These are phyloP conservation scores for Rhizophora apiculata DNA, from an alignment of 345 rosid genomes.

Conservation along the genomic window DNA sequence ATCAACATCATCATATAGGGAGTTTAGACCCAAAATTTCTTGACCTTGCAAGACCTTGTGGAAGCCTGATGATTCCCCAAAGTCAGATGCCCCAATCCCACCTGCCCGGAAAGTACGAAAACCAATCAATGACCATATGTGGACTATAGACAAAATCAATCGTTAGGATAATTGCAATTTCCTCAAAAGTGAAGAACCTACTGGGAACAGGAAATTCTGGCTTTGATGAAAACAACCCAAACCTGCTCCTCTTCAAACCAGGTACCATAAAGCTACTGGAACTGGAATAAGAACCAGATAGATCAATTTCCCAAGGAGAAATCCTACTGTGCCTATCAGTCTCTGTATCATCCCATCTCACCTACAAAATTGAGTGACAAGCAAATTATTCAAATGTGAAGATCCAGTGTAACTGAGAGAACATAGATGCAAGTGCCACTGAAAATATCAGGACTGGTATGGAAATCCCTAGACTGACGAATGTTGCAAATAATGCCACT, in stretches of 20 bases:
- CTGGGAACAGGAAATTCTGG: slow-evolving; percentile 73
- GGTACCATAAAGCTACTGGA: slow-evolving; percentile 50
- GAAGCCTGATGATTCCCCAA: slow-evolving; percentile 84
- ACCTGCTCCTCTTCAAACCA: slow-evolving; percentile 77
- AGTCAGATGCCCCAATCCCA: slow-evolving; percentile 76
- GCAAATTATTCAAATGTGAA: too few relatives aligned
- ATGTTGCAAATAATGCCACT: not conserved
- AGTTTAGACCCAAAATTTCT: slow-evolving; percentile 76
- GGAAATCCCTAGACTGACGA: not conserved
- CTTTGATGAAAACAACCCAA: slow-evolving; percentile 61
- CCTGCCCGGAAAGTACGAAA: slow-evolving; percentile 34
- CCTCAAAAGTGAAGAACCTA: slow-evolving; percentile 26
- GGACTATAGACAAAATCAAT: not conserved
- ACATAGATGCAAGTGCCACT: not conserved
- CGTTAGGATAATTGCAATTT: not conserved
- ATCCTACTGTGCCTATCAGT: slow-evolving; percentile 61
- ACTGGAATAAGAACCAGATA: slow-evolving; percentile 53
- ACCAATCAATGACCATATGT: not conserved
- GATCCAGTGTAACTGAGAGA: not conserved
- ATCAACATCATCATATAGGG: slow-evolving; percentile 47
- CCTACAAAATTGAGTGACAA: slow-evolving; percentile 36
- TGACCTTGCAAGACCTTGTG: slow-evolving; percentile 99
- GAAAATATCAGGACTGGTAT: not conserved
- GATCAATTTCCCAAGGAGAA: slow-evolving; percentile 96
- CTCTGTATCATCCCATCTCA: slow-evolving; percentile 84